These are phyloP conservation scores for Crithidia sp. DNA, from an alignment of 208 protist genomes.

Conservation along the genomic window DNA sequence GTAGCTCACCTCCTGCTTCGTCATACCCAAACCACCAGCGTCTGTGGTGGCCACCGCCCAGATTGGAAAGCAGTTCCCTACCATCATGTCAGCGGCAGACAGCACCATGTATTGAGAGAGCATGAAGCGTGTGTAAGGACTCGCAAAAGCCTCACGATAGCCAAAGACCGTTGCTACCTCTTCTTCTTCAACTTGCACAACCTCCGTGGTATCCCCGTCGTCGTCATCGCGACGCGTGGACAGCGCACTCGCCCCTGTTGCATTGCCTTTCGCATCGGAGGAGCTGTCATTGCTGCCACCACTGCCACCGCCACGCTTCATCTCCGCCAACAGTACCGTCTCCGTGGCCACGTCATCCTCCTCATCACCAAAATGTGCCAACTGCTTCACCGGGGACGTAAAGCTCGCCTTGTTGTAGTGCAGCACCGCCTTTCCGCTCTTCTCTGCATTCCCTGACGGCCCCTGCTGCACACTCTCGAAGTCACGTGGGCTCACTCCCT, in stretches of 20 bases:
- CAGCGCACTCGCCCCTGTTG: background rate
- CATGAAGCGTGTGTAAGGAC: slow-evolving; percentile 44
- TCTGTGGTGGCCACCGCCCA: slow-evolving; percentile 42
- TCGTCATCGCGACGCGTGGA: background rate
- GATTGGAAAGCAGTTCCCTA: slow-evolving; percentile 46
- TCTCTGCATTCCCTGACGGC: background rate
- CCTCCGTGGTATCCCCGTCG: background rate
- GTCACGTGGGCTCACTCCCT: background rate
- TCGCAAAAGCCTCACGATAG: slow-evolving; percentile 53
- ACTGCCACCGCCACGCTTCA: background rate
- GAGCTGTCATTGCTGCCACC: background rate
- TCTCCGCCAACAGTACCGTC: background rate
- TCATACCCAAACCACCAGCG: slow-evolving; percentile 45
- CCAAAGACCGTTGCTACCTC: slow-evolving; percentile 37
- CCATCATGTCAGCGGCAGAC: slow-evolving; percentile 38
- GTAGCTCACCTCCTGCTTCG: slow-evolving; percentile 30
- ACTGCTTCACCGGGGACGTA: background rate
- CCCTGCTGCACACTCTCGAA: background rate
- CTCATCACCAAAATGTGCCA: background rate
- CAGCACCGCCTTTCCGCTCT: background rate
- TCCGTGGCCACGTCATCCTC: background rate
- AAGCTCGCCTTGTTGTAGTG: background rate
- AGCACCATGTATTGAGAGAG: slow-evolving; percentile 71
- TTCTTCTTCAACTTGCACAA: background rate
- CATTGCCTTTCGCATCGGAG: background rate